Base-by-base conservation (phyloP, 148 eudicot species). In the Rheum nobile region DNA sequence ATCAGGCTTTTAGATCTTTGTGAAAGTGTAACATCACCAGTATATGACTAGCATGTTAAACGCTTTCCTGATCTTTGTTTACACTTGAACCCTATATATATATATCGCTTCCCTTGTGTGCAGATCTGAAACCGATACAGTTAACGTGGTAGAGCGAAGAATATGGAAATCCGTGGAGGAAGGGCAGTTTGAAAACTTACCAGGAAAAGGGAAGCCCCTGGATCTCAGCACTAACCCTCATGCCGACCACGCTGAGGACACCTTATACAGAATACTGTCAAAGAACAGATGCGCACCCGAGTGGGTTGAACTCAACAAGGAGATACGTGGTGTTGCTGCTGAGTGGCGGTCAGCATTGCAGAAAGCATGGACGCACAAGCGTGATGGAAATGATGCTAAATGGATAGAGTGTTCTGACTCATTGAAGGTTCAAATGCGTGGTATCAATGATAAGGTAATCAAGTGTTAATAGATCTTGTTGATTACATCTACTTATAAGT, bases 131-230 rank as follows among this genome's bases (percentile, higher is more conserved):
- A 90, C 92, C 14, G 98, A 93, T 77, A 86, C 90, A 41, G 75
- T 80, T 73, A 89, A 85, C 73, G 84, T 93, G 48, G 98, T 89
- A 29, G 98, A 93, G 85, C 91, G 86, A 72, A 84, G 96, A 73
- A 89, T 93, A 79, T 90, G 89, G 91, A 86, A 85, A 72, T 91
- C 93, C 46, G 90, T 93, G 98, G 94, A 93, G 79, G 98, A 93
- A 79, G 98, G 98, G 55, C 88, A 87, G 59, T 93, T 93, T 70
- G 94, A 93, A 65, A 90, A 93, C 74, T 79, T 93, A 69, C 89
- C 96, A 1, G 98, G 98, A 38, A 90, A 93, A 74, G 98, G 98
- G 42, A 90, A 90, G 75, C 98, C 96, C 21, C 71, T 93, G 55
- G 80, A 93, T 79, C 88, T 93, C 11, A 75, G 50, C 4, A 76